These are phyloP conservation scores for Phalaenopsis equestris DNA, from an alignment of 106 monocot species.

Conservation along the genomic window DNA sequence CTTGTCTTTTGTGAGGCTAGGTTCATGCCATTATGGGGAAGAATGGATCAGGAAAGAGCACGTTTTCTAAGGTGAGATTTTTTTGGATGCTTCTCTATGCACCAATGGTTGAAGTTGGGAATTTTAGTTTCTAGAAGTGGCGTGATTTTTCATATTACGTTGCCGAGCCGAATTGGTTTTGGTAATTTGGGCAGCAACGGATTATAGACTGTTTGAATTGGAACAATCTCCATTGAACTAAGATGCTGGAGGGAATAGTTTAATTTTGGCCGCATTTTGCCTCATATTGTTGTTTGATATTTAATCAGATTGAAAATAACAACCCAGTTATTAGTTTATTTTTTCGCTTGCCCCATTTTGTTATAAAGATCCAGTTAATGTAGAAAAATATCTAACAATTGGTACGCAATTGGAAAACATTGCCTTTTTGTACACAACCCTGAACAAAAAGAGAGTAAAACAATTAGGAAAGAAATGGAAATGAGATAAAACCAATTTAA, in stretches of 20 bases:
- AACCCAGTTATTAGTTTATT: background rate
- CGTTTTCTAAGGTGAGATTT: constrained; percentile 63
- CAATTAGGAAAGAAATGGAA: background rate
- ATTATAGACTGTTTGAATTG: background rate
- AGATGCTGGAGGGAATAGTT: background rate
- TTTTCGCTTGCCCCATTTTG: background rate
- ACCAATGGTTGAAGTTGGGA: background rate
- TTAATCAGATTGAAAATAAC: background rate
- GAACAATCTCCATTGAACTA: background rate
- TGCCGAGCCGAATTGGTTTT: background rate
- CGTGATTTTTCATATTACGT: background rate
- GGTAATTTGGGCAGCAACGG: background rate
- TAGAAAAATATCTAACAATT: background rate
- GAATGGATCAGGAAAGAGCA: constrained; percentile 97
- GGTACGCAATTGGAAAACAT: background rate
- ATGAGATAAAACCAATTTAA: background rate
- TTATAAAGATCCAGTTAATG: background rate
- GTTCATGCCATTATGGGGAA: constrained; percentile 93
- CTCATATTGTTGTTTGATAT: background rate
- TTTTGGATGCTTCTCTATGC: background rate
- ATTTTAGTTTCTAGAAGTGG: background rate
- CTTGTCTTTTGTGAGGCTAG: constrained; percentile 20
- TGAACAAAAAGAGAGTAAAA: background rate
- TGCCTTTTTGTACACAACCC: background rate
- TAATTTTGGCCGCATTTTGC: background rate